These are phyloP conservation scores for Babjeviella inositovora DNA, from an alignment of 805 yeast genomes.

Conservation along the genomic window DNA sequence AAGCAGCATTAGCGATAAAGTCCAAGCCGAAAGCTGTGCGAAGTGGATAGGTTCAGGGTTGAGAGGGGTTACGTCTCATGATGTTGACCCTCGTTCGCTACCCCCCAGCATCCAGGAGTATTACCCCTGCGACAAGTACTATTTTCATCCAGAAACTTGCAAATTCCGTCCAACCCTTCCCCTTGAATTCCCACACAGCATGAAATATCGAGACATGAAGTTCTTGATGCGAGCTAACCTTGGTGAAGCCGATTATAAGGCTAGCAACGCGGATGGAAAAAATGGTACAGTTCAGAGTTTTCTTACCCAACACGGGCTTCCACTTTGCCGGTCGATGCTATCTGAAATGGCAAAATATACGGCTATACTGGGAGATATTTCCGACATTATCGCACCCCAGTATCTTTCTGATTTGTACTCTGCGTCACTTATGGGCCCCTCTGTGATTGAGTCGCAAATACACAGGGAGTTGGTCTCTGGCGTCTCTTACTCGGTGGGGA, in stretches of 20 bases:
- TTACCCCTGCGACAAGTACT: no score
- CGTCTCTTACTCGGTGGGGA: conserved; percentile 30
- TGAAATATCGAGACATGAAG: background rate
- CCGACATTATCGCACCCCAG: conserved; percentile 34
- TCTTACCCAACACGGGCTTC: conserved; percentile 21
- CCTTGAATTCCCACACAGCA: conserved; percentile 3
- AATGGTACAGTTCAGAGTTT: conserved; percentile 8
- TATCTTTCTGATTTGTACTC: conserved; percentile 29
- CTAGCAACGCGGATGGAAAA: conserved; percentile 3
- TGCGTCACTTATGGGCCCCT: conserved; percentile 23
- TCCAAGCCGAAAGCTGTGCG: conserved; percentile 20
- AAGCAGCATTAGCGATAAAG: conserved; percentile 9
- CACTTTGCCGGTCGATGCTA: conserved; percentile 18
- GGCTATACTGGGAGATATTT: conserved; percentile 26
- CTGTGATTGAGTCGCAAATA: conserved; percentile 27
- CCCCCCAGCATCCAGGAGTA: no score
- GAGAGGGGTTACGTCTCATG: no score
- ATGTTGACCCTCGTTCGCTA: no score
- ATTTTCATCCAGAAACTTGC: conserved; percentile 5
- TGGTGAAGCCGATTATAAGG: conserved; percentile 8
- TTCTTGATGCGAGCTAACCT: conserved; percentile 20
- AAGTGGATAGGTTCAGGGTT: conserved; percentile 14
- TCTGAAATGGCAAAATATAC: conserved; percentile 20
- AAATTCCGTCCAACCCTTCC: conserved; percentile 2
- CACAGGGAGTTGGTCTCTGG: conserved; percentile 37